Conservation (phyloP, 306 rosid species). For the Cicer arietinum region DNA sequence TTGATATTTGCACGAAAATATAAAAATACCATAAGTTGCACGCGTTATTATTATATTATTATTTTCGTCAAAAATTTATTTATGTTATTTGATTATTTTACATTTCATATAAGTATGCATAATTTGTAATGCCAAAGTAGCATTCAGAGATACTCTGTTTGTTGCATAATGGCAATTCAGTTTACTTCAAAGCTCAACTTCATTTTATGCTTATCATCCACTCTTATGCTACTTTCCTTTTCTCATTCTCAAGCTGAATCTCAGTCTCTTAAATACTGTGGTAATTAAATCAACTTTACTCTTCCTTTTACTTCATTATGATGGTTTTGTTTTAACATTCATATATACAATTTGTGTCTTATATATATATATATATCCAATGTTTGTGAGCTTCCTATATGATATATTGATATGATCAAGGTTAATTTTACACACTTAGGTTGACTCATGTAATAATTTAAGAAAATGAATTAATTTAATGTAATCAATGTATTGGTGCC, state of each 20-base stretch:
- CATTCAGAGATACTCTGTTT: neutral
- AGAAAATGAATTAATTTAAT: no score
- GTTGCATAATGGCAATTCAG: constrained; percentile 42
- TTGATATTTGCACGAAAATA: neutral
- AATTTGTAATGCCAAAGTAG: neutral
- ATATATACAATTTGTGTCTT: neutral
- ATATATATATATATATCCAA: no score
- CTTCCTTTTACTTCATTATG: neutral
- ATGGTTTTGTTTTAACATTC: neutral
- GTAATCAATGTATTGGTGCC: no score
- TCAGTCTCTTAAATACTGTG: constrained; percentile 62
- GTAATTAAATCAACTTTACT: constrained; percentile 43
- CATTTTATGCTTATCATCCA: constrained; percentile 45
- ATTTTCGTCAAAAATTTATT: neutral
- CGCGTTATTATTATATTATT: constrained; percentile 9
- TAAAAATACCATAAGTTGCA: neutral
- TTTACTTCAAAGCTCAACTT: constrained; percentile 39
- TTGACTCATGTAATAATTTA: no score
- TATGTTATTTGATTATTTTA: neutral
- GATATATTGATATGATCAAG: no score
- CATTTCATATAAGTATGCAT: neutral
- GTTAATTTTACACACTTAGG: no score
- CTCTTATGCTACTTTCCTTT: constrained; percentile 42
- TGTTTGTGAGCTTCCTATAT: no score
- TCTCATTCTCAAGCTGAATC: constrained; percentile 47